These are phyloP conservation scores for Chaetothyriales sp. DNA, from an alignment of 2,329 filamentous ascomycete species.

Conservation along the genomic window DNA sequence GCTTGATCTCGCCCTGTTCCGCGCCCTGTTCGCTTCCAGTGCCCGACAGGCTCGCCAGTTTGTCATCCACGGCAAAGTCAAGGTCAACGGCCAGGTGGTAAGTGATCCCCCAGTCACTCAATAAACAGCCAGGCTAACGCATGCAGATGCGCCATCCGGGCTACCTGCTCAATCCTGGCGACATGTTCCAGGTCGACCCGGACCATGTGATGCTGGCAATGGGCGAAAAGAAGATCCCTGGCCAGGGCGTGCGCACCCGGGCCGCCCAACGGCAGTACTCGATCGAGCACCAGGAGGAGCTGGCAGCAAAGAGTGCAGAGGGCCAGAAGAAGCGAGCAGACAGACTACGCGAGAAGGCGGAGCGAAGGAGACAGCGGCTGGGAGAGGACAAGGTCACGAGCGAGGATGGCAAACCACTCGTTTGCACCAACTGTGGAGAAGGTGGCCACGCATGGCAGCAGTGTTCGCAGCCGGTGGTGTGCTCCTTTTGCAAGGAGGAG, in stretches of 20 bases:
- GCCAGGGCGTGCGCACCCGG: slow-evolving; percentile 27
- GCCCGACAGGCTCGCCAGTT: slow-evolving; percentile 86
- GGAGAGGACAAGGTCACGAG: not conserved
- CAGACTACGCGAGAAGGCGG: slow-evolving; percentile 8
- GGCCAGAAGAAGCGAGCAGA: slow-evolving; percentile 16
- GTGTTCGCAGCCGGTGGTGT: not conserved
- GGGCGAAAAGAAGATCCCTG: slow-evolving; percentile 47
- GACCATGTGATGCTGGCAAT: slow-evolving; percentile 81
- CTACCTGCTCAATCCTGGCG: slow-evolving; percentile 89
- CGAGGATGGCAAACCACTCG: not conserved
- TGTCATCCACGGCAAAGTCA: slow-evolving; percentile 81
- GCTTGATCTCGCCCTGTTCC: slow-evolving; percentile 85
- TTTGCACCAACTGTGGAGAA: not conserved
- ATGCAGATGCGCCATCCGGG: slow-evolving; percentile 78
- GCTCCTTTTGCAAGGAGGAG: slow-evolving; percentile 2
- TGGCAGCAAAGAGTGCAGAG: slow-evolving; percentile 11
- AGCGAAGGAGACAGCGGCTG: slow-evolving; percentile 14
- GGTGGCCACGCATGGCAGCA: not conserved
- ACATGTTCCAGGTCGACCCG: slow-evolving; percentile 92
- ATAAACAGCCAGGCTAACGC: slow-evolving; percentile 3
- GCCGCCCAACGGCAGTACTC: slow-evolving; percentile 47
- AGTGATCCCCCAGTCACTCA: slow-evolving; percentile 9
- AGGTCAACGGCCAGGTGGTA: slow-evolving; percentile 92
- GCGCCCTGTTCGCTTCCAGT: slow-evolving; percentile 86
- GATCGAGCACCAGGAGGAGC: slow-evolving; percentile 24